Evolutionary conservation across 108 stramenopile genomes (phyloP).

Genomic region (Cyclotella sp.): DNA sequence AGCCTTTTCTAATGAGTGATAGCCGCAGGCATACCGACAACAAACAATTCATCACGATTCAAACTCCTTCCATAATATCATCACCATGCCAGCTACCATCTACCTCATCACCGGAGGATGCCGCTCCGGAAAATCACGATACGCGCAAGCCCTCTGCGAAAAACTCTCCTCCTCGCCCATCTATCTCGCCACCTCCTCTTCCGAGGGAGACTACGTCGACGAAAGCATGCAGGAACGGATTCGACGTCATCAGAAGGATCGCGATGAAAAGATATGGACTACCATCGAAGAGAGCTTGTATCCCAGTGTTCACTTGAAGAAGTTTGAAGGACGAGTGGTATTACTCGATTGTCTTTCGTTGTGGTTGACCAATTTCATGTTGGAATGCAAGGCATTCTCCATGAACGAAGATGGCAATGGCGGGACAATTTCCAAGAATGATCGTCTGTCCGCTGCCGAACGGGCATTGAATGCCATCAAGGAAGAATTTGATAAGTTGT

Average conservation of each 20-base stretch:
- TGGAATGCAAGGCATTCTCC: slow-evolving; percentile 52
- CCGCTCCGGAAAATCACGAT: slow-evolving; percentile 62
- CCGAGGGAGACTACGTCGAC: slow-evolving; percentile 29
- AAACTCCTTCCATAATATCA: background rate
- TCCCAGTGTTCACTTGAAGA: slow-evolving; percentile 48
- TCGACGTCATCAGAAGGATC: slow-evolving; percentile 54
- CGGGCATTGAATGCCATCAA: slow-evolving; percentile 32
- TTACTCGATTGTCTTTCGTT: slow-evolving; percentile 66
- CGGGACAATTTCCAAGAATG: slow-evolving; percentile 10
- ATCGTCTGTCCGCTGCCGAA: slow-evolving; percentile 20
- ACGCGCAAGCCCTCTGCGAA: slow-evolving; percentile 61
- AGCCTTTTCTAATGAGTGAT: too few species aligned
- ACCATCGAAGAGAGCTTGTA: slow-evolving; percentile 61
- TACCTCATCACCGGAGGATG: slow-evolving; percentile 66
- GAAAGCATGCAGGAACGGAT: slow-evolving; percentile 52
- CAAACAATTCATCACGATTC: background rate
- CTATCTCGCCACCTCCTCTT: slow-evolving; percentile 58
- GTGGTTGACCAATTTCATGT: slow-evolving; percentile 66
- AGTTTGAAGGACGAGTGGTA: slow-evolving; percentile 50
- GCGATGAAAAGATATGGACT: slow-evolving; percentile 42
- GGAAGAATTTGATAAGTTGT: slow-evolving; percentile 56
- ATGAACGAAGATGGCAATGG: slow-evolving; percentile 9
- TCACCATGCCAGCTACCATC: slow-evolving; percentile 56
- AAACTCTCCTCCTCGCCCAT: slow-evolving; percentile 46
- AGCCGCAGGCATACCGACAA: background rate